phyloP scores from a whole-genome alignment of 805 yeast species.

The Komagataella ulmi region DNA sequence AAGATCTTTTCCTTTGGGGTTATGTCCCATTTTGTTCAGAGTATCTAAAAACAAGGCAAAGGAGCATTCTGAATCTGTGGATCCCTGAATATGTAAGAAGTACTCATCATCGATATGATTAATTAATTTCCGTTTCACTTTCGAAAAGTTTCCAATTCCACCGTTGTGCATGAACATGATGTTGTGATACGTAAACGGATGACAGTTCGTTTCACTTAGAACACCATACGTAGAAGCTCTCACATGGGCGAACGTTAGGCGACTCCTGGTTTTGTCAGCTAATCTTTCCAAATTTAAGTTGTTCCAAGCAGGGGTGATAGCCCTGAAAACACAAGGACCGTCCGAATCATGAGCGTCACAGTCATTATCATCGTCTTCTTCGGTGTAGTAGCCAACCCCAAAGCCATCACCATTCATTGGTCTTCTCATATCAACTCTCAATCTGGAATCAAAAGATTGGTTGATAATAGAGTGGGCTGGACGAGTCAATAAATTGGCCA shows the following conservation, averaged over 20 bases:
- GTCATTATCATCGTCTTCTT: conserved; percentile 28
- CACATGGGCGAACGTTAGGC: conserved; percentile 86
- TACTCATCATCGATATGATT: conserved; percentile 68
- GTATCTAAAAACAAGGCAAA: conserved; percentile 82
- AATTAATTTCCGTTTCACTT: conserved; percentile 61
- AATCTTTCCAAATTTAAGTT: conserved; percentile 78
- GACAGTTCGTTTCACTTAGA: conserved; percentile 89
- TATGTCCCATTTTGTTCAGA: conserved; percentile 52
- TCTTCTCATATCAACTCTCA: conserved; percentile 75
- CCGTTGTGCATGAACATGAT: conserved; percentile 98
- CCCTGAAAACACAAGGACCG: conserved; percentile 87
- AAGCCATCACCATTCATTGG: conserved; percentile 98
- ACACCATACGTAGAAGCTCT: conserved; percentile 95
- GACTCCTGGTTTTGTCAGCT: conserved; percentile 78
- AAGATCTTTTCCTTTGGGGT: conserved; percentile 26
- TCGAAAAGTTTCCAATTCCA: conserved; percentile 59
- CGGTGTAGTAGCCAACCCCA: conserved; percentile 86
- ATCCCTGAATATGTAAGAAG: conserved; percentile 75
- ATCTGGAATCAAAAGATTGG: conserved; percentile 84
- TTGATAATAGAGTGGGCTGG: conserved; percentile 97
- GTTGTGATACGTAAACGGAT: conserved; percentile 81
- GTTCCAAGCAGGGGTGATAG: conserved; percentile 98
- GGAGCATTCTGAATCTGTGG: conserved; percentile 93
- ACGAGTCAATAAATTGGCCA: conserved; percentile 77
- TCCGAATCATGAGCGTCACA: conserved; percentile 25